These are phyloP conservation scores for Fagopyrum esculentum DNA, from an alignment of 148 eudicot genomes.

Conservation along the genomic window DNA sequence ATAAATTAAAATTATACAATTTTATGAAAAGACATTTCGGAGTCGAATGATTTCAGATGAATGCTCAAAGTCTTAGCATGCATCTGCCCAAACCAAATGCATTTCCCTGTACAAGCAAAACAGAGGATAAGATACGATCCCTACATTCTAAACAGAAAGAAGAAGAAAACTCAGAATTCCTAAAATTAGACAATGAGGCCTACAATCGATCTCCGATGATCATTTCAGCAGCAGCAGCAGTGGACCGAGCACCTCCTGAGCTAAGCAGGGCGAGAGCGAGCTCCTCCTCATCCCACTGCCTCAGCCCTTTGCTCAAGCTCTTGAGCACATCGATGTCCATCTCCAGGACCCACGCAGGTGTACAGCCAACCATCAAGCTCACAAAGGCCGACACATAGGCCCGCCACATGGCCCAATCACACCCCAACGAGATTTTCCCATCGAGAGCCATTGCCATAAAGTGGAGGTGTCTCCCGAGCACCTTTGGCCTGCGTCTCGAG, in stretches of 20 bases:
- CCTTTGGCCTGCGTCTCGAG: slow-evolving; percentile 39
- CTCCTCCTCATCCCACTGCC: slow-evolving; percentile 70
- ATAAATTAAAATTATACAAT: too few relatives aligned
- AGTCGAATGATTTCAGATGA: too few relatives aligned
- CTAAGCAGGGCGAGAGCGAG: slow-evolving; percentile 65
- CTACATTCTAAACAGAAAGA: not conserved
- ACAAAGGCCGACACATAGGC: slow-evolving; percentile 70
- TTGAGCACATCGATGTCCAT: slow-evolving; percentile 56
- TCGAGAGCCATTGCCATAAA: slow-evolving; percentile 69
- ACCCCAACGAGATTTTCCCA: slow-evolving; percentile 80
- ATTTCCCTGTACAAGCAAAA: not conserved
- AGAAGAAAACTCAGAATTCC: not conserved
- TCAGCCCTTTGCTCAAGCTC: slow-evolving; percentile 67
- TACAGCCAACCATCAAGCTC: slow-evolving; percentile 71
- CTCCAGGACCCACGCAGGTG: slow-evolving; percentile 68
- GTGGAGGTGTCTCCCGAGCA: slow-evolving; percentile 54
- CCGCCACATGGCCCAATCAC: slow-evolving; percentile 68
- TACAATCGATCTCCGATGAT: slow-evolving; percentile 29
- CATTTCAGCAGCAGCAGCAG: slow-evolving; percentile 90
- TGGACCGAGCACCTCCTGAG: slow-evolving; percentile 48
- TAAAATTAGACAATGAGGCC: not conserved
- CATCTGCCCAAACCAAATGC: too few relatives aligned
- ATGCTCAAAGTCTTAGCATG: too few relatives aligned
- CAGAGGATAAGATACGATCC: not conserved
- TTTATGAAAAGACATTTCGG: too few relatives aligned